phyloP scores from a whole-genome alignment of 306 rosid genomes.

The Sechiopsis laciniata region DNA sequence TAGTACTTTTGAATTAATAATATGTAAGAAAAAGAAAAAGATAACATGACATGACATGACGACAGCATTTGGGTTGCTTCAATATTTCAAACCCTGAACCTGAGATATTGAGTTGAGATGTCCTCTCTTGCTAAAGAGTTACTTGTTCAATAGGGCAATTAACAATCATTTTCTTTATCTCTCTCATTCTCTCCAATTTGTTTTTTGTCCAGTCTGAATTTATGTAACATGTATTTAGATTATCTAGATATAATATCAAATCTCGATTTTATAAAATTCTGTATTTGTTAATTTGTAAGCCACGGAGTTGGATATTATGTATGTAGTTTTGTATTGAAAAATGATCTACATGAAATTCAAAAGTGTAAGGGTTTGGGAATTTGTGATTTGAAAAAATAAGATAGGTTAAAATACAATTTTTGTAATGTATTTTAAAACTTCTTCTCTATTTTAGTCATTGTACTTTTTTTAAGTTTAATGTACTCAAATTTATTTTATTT shows the following conservation, averaged over 20 bases:
- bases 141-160: constrained; percentile 15
- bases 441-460: no score
- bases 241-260: no score
- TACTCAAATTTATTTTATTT: no score
- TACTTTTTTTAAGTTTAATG: no score
- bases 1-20: no score
- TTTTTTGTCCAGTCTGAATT: background rate
- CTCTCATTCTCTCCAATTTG: background rate
- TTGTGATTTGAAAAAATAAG: no score
- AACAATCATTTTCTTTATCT: background rate
- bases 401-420: no score
- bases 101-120: constrained; percentile 20
- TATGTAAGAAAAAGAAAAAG: no score
- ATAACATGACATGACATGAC: constrained; percentile 3
- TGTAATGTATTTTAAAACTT: no score
- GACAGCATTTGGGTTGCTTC: background rate
- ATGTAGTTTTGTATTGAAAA: background rate
- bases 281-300: no score
- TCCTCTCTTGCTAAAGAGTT: background rate
- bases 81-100: constrained; percentile 15
- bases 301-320: background rate
- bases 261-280: no score
- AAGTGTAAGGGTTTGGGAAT: background rate
- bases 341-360: background rate
- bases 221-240: background rate